Percentiles rank a stretch among this genome's conserved stretches.
Evolutionary conservation across 2,329 filamentous ascomycete genomes (phyloP).

Genomic region (Madurella fahalii): DNA sequence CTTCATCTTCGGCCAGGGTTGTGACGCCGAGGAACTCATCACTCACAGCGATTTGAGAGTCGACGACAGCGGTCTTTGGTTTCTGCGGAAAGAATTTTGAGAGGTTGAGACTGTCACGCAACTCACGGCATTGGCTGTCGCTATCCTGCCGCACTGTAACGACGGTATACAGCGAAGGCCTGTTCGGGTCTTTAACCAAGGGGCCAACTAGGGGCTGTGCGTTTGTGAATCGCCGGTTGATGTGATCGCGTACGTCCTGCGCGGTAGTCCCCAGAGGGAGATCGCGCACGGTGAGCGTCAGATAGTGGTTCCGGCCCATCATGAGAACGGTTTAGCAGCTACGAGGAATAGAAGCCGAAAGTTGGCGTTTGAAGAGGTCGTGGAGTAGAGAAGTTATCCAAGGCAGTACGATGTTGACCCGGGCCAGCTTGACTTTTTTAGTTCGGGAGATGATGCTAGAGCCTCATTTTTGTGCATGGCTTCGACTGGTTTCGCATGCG

Average conservation of each 20-base stretch:
- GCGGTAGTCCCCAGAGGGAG: conserved; percentile 12
- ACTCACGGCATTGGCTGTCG: conserved; percentile 1
- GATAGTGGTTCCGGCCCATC: conserved; percentile 1
- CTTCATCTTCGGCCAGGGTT: conserved; percentile 13
- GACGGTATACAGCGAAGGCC: conserved; percentile 1
- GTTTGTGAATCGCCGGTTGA: neutral
- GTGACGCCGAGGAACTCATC: conserved; percentile 16
- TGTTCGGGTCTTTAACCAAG: conserved; percentile 8
- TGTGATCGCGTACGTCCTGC: conserved; percentile 9
- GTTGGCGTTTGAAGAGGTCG: no score
- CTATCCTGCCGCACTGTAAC: conserved; percentile 11
- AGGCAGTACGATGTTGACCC: neutral
- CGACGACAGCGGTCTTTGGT: neutral
- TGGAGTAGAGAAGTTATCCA: no score
- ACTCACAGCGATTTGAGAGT: conserved; percentile 5
- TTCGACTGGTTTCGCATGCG: neutral
- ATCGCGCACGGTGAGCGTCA: conserved; percentile 13
- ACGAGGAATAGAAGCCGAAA: neutral
- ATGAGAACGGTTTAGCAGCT: neutral
- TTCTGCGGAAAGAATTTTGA: conserved; percentile 3
- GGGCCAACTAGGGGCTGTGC: conserved; percentile 5
- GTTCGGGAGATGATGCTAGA: neutral
- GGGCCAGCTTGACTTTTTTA: neutral
- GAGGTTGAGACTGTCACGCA: conserved; percentile 6
- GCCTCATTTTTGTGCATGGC: neutral